Evolutionary conservation across 2,329 filamentous ascomycete species (phyloP), one percentile per base, ranked within the genome.

Genomic region (Ophiosphaerella herpotricha): DNA sequence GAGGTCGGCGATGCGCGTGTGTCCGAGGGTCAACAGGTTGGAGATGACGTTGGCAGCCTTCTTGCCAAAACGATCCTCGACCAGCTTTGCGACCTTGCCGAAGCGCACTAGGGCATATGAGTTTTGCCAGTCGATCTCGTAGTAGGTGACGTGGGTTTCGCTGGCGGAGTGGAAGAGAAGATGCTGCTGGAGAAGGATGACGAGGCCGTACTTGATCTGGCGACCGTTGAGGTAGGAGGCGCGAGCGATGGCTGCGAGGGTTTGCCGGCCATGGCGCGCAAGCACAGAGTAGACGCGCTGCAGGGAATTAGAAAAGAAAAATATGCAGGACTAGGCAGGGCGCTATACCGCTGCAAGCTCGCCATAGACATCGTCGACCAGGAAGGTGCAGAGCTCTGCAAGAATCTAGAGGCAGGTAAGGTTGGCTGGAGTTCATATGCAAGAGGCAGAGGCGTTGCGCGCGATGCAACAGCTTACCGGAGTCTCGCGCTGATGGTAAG

Each of bases 291-390:
- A 91, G 67, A 97, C 91, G 75, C 90, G 88, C 92, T 97, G 67
- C 23, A 23, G 42, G 26, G 14, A 48, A 58, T 63, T 46, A 62
- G 60, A 49, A 48, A 3, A 39, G 11, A 29, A 29, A 29, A 29
- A 29, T 3, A 35, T 33, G 23, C 45, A 34, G 23, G 16, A 21
- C 34, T 34, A 18, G 43, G 11, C 8, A 21, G 14, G 7, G 29
- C 16, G 26, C 59, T 58, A 34, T 88, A 97, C 93, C 71, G 91
- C 90, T 55, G 91, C 91, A 51, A 97, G 85, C 77, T 96, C 90
- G 70, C 94, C 94, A 74, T 94, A 93, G 52, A 90, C 82, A 72
- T 97, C 91, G 70, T 91, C 86, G 57, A 97, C 87, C 57, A 97
- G 83, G 71, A 96, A 85, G 78, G 87, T 84, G 80, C 91, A 96